Evolutionary conservation across 1,284 basidiomycete species (phyloP).

Genomic region (Leccinum pseudoinsigne): DNA sequence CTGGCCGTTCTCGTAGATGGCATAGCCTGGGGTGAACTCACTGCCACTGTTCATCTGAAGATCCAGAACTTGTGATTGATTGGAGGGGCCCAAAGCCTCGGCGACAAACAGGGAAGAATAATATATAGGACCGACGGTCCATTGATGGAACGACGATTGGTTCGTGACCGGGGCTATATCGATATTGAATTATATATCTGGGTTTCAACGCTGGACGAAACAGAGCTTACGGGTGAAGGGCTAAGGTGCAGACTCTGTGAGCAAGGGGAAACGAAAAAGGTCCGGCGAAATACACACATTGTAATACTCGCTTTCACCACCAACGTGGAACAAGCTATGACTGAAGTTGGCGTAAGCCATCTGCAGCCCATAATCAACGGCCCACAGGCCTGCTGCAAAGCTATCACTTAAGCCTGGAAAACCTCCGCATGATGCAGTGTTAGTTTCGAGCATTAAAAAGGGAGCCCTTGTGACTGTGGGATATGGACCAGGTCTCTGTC

Average conservation of each 20-base stretch:
- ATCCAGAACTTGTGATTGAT: slow-evolving; percentile 60
- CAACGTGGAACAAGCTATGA: slow-evolving; percentile 34
- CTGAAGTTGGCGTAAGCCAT: slow-evolving; percentile 45
- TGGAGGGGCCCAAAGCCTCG: slow-evolving; percentile 64
- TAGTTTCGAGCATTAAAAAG: background rate
- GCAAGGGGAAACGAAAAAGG: background rate
- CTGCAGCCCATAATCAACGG: slow-evolving; percentile 60
- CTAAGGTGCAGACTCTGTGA: slow-evolving; percentile 1
- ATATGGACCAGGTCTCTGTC: no score
- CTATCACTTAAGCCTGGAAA: slow-evolving; percentile 74
- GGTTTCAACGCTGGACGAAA: background rate
- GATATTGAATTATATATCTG: background rate
- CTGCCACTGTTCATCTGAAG: slow-evolving; percentile 49
- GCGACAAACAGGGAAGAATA: slow-evolving; percentile 70
- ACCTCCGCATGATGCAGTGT: slow-evolving; percentile 27
- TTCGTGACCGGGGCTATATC: background rate
- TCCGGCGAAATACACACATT: slow-evolving; percentile 45
- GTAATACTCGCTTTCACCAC: slow-evolving; percentile 67
- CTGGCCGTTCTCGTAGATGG: slow-evolving; percentile 62
- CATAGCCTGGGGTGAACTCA: slow-evolving; percentile 67
- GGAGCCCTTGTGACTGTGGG: slow-evolving; percentile 18
- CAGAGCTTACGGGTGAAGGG: slow-evolving; percentile 31
- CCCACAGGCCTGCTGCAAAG: slow-evolving; percentile 76
- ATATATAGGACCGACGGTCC: background rate
- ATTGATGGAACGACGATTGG: background rate